Evolutionary conservation across 176 grass and related monocot species (phyloP), one percentile per base, ranked within the genome.

Genomic region (Ananas comosus): DNA sequence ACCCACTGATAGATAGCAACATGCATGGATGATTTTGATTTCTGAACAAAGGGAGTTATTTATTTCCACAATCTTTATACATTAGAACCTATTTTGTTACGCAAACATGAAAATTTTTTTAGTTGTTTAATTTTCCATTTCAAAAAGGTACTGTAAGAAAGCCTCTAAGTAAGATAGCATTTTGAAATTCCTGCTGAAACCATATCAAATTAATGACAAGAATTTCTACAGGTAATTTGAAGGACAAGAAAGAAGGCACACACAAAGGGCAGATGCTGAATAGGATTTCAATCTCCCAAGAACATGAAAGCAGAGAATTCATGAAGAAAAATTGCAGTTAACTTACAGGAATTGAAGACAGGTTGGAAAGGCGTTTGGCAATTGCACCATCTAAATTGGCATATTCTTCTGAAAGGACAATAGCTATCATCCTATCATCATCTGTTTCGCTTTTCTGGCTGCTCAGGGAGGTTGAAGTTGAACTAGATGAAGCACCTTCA

Each of bases 371-470:
- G 18, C 94, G 94, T 71, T 87, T 99, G 67, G 94, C 84, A 83
- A 93, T 80, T 48, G 85, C 87, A 76, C 85, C 87, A 91, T 99
- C 90, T 79, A 99, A 75, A 74, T 83, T 88, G 13, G 89, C 80
- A 71, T 91, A 99, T 81, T 99, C 94, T 88, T 99, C 90, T 9
- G 87, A 87, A 64, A 99, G 94, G 82, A 99, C 85, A 72, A 91
- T 79, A 65, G 94, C 94, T 80, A 99, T 99, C 94, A 93, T 93
- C 74, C 64, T 82, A 78, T 99, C 94, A 73, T 93, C 90, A 72
- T 83, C 49, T 10, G 86, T 96, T 50, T 92, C 72, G 51, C 64
- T 86, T 21, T 13, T 82, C 23, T 86, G 87, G 72, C 79, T 90
- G 63, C 89, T 85, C 75, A 74, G 25, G 64, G 77, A 84, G 50